Evolutionary conservation across 306 rosid species (phyloP), one percentile per base, ranked within the genome.

Genomic region (Trichosanthes truncata): DNA sequence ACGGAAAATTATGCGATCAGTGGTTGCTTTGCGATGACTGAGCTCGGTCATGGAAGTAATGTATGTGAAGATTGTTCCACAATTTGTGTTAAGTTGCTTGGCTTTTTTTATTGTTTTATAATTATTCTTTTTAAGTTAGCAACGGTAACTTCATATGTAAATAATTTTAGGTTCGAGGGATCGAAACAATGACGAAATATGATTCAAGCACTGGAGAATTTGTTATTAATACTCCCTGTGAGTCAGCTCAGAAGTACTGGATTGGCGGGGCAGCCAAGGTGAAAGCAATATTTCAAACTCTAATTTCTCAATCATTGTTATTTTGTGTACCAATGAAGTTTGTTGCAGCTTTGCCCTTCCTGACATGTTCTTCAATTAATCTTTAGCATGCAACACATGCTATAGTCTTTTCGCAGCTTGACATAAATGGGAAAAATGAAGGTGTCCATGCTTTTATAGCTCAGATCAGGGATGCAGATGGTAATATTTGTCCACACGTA

Each of bases 21-120:
- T 90, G 95, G 97, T 33, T 94, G 97, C 83, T 92, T 92, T 87
- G 95, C 98, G n/a, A 91, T 94, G 98, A 75, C 98, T 7, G 98
- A 94, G 82, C 84, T 94, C 81, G 98, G 98, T 67, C 98, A 94
- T 68, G 97, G 97, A 81, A 91, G 98, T 84, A 94, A 94, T 89
- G 97, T 94, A 90, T 76, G 97, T 88, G 69, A 79, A 79, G 73
- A 74, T 66, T 61, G 61, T 77, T 87, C 67, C 74, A 68, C 85
- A 61, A 43, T 72, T 63, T 85, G 63, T 52, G 65, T 20, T 49
- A n/a, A 69, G 79, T 45, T 57, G 9, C 46, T 83, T 66, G 66
- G 63, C 72, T 59, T 48, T 35, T 66, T 17, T 77, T 1, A 67
- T 36, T 12, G 21, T 38, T 78, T 74, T 80, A 77, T 80, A 66